Evolutionary conservation across 2,329 filamentous ascomycete genomes (phyloP), one percentile per base, ranked within the genome.

Genomic region (Hyphodiscus sp.): DNA sequence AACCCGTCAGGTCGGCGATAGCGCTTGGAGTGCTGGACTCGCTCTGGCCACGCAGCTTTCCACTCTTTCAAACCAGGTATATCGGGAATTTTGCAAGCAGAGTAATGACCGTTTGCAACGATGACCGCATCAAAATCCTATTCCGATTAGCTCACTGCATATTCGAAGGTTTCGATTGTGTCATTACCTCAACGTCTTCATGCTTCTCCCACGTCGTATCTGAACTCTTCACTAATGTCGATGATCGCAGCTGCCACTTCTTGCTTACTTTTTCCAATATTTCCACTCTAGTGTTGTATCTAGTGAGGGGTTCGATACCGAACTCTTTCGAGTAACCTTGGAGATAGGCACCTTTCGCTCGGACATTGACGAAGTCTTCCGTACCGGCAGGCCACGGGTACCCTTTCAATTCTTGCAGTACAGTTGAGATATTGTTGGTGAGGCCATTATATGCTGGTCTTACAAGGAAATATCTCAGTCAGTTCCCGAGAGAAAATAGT

Each of bases 1-100:
- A 82, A 90, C 0, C 72, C 64, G 16, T 81, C 74, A 0, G 87
- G 80, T 0, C 71, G 76, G 9, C 87, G 79, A 62, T 89, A 94
- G 57, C 79, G 79, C 65, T 91, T 92, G 0, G 88, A 89, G 63
- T 89, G 86, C 2, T 74, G 75, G 19, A 89, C 75, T 3, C 70
- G 63, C 0, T 71, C 72, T 0, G 80, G 78, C 57, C 79, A 82
- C 2, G 63, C 61, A 11, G 67, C 50, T 62, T 85, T 80, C 80
- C 80, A 87, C 16, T 72, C 71, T 23, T 71, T 66, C 3, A 88
- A 71, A 0, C 86, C 86, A 0, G 73, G 68, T 2, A 85, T 77
- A 42, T 78, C 73, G 0, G 86, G 85, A 1, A 88, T 70, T 53
- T 76, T 78, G 0, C 83, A 82, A 1, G 83, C 73, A 58, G 80